Conservation (phyloP, 1,139 yeast species). For the Geotrichum klebahnii region DNA sequence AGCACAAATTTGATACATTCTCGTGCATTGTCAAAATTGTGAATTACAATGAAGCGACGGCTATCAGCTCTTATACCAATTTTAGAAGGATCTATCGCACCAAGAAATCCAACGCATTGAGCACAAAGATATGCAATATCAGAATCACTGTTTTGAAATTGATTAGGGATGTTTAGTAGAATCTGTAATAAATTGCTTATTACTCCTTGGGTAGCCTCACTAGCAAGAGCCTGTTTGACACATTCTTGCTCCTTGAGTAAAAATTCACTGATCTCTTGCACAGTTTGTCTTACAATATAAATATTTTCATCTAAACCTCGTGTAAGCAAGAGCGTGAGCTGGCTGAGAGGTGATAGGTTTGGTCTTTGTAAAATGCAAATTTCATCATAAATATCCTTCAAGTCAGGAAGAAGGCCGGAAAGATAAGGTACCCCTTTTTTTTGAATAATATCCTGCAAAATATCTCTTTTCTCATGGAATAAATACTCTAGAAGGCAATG, state of each 20-base stretch:
- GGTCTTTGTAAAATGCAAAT: conserved; percentile 4
- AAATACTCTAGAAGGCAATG: conserved; percentile 25
- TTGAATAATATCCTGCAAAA: conserved; percentile 21
- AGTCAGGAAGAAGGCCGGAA: conserved; percentile 26
- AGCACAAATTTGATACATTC: conserved; percentile 66
- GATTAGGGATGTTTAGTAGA: conserved; percentile 48
- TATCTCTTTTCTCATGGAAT: conserved; percentile 23
- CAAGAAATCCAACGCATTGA: conserved; percentile 67
- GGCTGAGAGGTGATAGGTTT: conserved; percentile 4
- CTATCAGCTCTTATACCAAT: conserved; percentile 49
- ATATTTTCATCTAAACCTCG: conserved; percentile 65
- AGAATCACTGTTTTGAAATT: conserved; percentile 45
- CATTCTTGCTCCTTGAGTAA: conserved; percentile 48
- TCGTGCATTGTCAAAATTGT: conserved; percentile 56
- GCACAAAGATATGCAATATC: conserved; percentile 59
- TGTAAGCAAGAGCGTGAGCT: conserved; percentile 33
- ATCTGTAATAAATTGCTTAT: conserved; percentile 51
- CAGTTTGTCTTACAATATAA: conserved; percentile 73
- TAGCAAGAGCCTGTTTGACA: conserved; percentile 40
- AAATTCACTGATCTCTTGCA: conserved; percentile 59
- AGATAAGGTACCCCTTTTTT: conserved; percentile 31
- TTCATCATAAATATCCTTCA: conserved; percentile 24
- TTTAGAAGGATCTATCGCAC: conserved; percentile 69
- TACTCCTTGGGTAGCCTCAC: conserved; percentile 35
- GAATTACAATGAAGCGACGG: conserved; percentile 49